Evolutionary conservation across 2,329 filamentous ascomycete genomes (phyloP).

Genomic region (Fusarium sp.): DNA sequence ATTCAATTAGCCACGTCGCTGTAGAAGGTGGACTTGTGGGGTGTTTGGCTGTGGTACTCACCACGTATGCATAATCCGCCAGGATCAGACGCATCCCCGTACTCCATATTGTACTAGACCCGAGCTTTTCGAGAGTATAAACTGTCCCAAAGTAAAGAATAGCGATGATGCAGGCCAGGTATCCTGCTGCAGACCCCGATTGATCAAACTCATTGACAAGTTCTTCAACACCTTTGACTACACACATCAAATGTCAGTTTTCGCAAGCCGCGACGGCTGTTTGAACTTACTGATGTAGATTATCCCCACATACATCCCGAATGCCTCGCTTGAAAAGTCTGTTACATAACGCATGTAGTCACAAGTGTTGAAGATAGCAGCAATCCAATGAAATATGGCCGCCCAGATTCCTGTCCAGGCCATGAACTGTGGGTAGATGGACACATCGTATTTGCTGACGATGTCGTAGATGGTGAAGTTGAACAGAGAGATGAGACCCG

Average conservation of each 20-base stretch:
- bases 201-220: slow-evolving; percentile 7
- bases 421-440: slow-evolving; percentile 10
- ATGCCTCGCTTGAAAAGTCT: slow-evolving; percentile 6
- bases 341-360: slow-evolving; percentile 16
- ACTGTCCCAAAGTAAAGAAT: slow-evolving; percentile 9
- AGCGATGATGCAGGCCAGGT: slow-evolving; percentile 5
- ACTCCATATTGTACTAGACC: slow-evolving; percentile 6
- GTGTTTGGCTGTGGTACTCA: not conserved
- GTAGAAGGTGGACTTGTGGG: no score
- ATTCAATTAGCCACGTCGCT: not conserved
- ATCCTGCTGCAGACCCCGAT: not conserved
- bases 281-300: slow-evolving; percentile 4
- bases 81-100: not conserved
- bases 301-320: slow-evolving; percentile 7
- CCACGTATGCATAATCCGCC: slow-evolving; percentile 8
- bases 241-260: no score
- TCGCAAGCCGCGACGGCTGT: no score
- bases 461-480: slow-evolving; percentile 15
- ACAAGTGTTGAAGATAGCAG: slow-evolving; percentile 3
- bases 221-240: slow-evolving; percentile 5
- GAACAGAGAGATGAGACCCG: slow-evolving; percentile 8
- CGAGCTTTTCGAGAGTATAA: slow-evolving; percentile 2
- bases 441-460: not conserved
- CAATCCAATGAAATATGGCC: slow-evolving; percentile 10
- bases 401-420: slow-evolving; percentile 14